Base-by-base conservation (phyloP, 73 alveolate genomes). In the Breviolum minutum region DNA sequence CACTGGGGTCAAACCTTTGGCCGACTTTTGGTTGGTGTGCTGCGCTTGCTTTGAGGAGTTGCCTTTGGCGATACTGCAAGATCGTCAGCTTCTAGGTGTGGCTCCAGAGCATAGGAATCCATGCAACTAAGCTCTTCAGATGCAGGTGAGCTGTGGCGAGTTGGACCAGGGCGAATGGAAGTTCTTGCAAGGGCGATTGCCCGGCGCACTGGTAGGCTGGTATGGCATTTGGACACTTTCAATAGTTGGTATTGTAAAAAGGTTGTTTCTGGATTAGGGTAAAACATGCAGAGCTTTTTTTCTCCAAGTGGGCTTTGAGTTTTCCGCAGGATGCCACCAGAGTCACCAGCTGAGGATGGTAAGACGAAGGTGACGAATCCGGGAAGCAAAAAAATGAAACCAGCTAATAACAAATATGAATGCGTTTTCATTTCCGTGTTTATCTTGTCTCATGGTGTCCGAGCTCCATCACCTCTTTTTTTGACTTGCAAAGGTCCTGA, bases 131-230 rank as follows among this genome's bases (percentile, higher is more conserved):
- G 54, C 40, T 8, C 13, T 61, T 20, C 40, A 71, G 81, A n/a
- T 24, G 19, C 60, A 90, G 96, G 96, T 60, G 98, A 92, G 27
- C 81, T 92, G 30, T 92, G 98, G 98, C 89, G 98, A 27, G 74
- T 81, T 1, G 98, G 98, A 17, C 91, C 98, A 26, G 98, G 98
- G 66, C 98, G 98, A 1, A 92, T 92, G 98, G 98, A 92, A 16
- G 91, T 81, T 48, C 79, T 92, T 22, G 98, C 91, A 8, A 40
- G 90, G 7, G 98, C 90, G 30, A 92, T 92, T 64, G 98, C 98
- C n/a, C 98, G 98, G 24, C 97, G 87, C 89, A 92, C 80, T 9
- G 97, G 89, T 54, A 60, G 91, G 89, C 62, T 24, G 85, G 30
- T 73, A 40, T 40, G 14, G 54, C 48, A 73, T 19, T 17, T 20